Conservation (phyloP, 345 rosid genomes). For the Corchorus olitorius region DNA sequence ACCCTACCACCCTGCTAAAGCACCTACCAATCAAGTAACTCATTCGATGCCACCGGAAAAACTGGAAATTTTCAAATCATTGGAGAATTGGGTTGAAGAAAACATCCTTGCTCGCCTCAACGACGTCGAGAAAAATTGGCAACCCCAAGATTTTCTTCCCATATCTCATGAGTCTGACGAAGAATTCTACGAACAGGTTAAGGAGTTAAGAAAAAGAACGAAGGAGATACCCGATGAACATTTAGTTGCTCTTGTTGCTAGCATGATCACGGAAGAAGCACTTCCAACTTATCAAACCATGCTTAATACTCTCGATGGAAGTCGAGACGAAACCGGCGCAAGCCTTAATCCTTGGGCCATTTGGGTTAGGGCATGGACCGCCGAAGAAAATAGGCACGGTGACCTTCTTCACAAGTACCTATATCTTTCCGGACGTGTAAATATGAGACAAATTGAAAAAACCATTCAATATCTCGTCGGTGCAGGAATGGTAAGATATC, state of each 20-base stretch:
- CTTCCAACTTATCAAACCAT: neutral
- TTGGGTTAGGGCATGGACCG: neutral
- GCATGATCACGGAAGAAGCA: neutral
- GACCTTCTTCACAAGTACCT: neutral
- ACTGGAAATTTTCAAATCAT: neutral
- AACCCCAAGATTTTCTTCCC: neutral
- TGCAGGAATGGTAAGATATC: neutral
- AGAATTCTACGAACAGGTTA: neutral
- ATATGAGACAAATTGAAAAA: neutral
- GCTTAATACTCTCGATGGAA: neutral
- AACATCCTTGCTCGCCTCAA: neutral
- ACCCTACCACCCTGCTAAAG: neutral
- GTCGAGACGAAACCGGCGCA: neutral
- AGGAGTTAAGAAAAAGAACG: neutral
- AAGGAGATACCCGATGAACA: neutral
- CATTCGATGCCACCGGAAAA: neutral
- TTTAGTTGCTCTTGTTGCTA: neutral
- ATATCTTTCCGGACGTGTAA: neutral
- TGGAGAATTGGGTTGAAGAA: neutral
- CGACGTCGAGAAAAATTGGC: neutral
- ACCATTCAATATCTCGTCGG: neutral
- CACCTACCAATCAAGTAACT: neutral
- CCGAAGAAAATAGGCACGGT: neutral
- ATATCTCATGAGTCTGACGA: neutral
- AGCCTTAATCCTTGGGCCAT: neutral